A percentile compares a stretch with the other conserved stretches of the same genome.
phyloP scores from a whole-genome alignment of 2,329 filamentous ascomycete species.

The Colletotrichum sp. region DNA sequence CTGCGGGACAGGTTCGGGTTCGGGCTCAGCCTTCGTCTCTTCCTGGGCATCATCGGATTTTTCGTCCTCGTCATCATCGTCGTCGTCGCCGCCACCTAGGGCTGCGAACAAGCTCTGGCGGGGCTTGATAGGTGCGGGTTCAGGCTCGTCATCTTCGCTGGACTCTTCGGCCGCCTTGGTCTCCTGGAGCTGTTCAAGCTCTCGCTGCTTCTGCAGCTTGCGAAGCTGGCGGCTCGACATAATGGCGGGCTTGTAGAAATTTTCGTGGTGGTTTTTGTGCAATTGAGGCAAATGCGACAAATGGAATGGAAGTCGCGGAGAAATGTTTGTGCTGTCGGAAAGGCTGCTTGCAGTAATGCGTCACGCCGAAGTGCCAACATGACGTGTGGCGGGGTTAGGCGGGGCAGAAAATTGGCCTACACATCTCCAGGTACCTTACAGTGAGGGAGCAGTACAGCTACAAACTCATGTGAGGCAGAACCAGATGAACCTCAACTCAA shows the following conservation, averaged over 20 bases:
- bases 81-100: slow-evolving; percentile 47
- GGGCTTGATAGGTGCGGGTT: slow-evolving; percentile 38
- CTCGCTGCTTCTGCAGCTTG: slow-evolving; percentile 56
- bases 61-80: slow-evolving; percentile 38
- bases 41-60: slow-evolving; percentile 35
- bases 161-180: slow-evolving; percentile 32
- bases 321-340: not conserved
- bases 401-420: slow-evolving; percentile 6
- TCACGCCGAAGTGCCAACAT: slow-evolving; percentile 17
- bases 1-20: slow-evolving; percentile 22
- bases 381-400: slow-evolving; percentile 23
- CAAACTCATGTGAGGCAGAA: not conserved
- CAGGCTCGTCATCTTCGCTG: slow-evolving; percentile 34
- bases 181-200: slow-evolving; percentile 38
- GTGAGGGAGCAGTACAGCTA: not conserved
- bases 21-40: slow-evolving; percentile 12
- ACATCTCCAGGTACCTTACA: not conserved
- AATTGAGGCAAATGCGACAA: not conserved
- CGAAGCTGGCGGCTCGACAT: slow-evolving; percentile 60
- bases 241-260: not conserved
- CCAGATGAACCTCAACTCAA: not conserved
- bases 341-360: not conserved
- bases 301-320: not conserved
- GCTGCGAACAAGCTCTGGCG: slow-evolving; percentile 58
- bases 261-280: not conserved